These are phyloP conservation scores for Mycena rosella DNA, from an alignment of 768 basidiomycete genomes.

Conservation along the genomic window DNA sequence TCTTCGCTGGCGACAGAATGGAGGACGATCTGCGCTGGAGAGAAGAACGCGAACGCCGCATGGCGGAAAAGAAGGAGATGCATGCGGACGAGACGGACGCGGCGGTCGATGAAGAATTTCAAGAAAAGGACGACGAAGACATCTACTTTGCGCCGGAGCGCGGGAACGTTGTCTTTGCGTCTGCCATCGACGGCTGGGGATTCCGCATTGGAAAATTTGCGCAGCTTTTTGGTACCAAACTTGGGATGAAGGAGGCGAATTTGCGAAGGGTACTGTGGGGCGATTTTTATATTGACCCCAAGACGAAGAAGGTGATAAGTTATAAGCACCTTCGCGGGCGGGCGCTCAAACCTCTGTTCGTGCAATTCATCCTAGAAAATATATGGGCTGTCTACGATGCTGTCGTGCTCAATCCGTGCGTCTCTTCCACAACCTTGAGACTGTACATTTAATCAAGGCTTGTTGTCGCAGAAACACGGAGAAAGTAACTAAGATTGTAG, in stretches of 20 bases:
- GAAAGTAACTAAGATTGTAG: conserved; percentile 89
- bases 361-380: conserved; percentile 97
- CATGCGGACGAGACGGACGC: conserved; percentile 76
- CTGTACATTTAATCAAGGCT: conserved; percentile 29
- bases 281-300: conserved; percentile 96
- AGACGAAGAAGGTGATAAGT: conserved; percentile 92
- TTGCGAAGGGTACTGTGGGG: conserved; percentile 94
- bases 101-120: conserved; percentile 74
- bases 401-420: conserved; percentile 89
- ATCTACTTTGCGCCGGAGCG: conserved; percentile 96
- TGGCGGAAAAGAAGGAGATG: conserved; percentile 80
- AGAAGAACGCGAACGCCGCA: conserved; percentile 88
- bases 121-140: conserved; percentile 97
- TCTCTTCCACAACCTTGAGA: conserved; percentile 37
- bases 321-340: conserved; percentile 91
- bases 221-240: conserved; percentile 89
- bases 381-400: conserved; percentile 98
- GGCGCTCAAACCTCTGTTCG: conserved; percentile 93
- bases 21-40: conserved; percentile 95
- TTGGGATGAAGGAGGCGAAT: conserved; percentile 91
- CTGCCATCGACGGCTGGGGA: conserved; percentile 97
- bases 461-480: conserved; percentile 78
- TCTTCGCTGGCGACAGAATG: conserved; percentile 96
- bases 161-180: conserved; percentile 97
- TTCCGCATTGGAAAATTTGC: conserved; percentile 96